Base-by-base conservation (phyloP, 2,329 filamentous ascomycete species). In the Penicillium hesseltinei region DNA sequence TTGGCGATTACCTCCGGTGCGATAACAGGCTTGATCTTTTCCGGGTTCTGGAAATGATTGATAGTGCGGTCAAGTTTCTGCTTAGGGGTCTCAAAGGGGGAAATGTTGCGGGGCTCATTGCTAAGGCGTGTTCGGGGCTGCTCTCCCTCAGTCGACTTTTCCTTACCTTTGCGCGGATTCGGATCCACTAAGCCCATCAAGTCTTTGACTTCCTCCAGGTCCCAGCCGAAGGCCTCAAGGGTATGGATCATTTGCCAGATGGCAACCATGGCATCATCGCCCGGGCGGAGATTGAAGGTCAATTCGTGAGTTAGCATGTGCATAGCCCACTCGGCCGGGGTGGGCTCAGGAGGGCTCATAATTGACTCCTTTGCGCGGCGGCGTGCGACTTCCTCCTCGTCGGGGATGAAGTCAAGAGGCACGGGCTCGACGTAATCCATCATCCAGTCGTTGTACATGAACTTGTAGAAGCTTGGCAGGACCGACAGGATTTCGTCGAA, bases 381-480 rank as follows among this genome's bases (percentile, higher is more conserved):
- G 5, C 53, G 38, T 36, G 21, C 38, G 13, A 51, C 35, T 33
- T 55, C 53, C 8, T 42, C 36, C 23, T 44, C 38, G 10, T 55
- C 46, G 7, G 46, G 46, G 15, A 51, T 55, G 21, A 33, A 46
- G 5, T 56, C 11, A 4, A 52, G 5, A n/a, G 42, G 15, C 43
- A 65, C 70, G 0, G 87, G 87, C 25, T 82, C 74, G 70, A 86
- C 89, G 81, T 84, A 92, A 19, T 80, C 72, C 23, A 80, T 66
- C 87, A 92, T 89, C 62, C 89, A 75, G 63, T 88, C 84, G 69
- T 92, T 90, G 0, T 84, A 81, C 27, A 92, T 75, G 56, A 85
- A 84, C 0, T 78, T 82, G 68, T 89, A 85, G 68, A 89, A 90
- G 0, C 82, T 83, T 3, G 84, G 84, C 56, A 83, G 81, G 11